Evolutionary conservation across 2,329 filamentous ascomycete species (phyloP).

Genomic region (Fusarium sp.): DNA sequence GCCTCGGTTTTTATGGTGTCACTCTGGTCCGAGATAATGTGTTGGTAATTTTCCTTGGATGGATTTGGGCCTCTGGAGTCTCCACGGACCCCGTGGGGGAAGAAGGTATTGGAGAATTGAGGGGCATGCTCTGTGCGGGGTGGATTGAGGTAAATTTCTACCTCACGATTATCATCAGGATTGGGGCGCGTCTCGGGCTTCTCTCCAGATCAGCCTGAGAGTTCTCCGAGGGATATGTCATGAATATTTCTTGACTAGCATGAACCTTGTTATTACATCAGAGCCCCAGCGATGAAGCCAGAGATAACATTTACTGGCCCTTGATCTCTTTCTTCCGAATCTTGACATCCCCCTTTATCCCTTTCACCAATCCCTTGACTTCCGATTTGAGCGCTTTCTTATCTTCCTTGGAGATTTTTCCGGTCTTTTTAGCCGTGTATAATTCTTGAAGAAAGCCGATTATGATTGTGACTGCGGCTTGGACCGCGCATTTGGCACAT

Average conservation of each 20-base stretch:
- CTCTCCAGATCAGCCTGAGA: neutral
- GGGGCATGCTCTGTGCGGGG: slow-evolving; percentile 11
- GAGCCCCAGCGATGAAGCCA: neutral
- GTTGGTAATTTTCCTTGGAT: neutral
- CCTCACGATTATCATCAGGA: neutral
- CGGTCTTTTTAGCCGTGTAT: slow-evolving; percentile 23
- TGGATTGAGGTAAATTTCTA: slow-evolving; percentile 5
- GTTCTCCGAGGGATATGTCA: neutral
- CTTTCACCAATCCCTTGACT: slow-evolving; percentile 20
- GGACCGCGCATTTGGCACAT: slow-evolving; percentile 27
- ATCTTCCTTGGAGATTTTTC: slow-evolving; percentile 30
- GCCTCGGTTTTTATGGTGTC: neutral
- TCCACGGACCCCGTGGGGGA: slow-evolving; percentile 10
- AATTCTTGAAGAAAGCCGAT: slow-evolving; percentile 14
- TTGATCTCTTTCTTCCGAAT: slow-evolving; percentile 9
- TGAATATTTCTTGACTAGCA: neutral
- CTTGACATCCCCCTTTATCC: slow-evolving; percentile 16
- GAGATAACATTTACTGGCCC: neutral
- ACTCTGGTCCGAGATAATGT: neutral
- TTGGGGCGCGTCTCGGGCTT: slow-evolving; percentile 7
- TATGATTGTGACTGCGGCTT: slow-evolving; percentile 10
- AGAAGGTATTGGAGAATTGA: slow-evolving; percentile 8
- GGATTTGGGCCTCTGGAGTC: neutral
- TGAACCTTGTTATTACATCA: neutral
- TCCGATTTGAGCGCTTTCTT: slow-evolving; percentile 32